Evolutionary conservation across 225 moss, liverwort and hornwort genomes (phyloP), one percentile per base, ranked within the genome.

Genomic region (Polytrichum commune): DNA sequence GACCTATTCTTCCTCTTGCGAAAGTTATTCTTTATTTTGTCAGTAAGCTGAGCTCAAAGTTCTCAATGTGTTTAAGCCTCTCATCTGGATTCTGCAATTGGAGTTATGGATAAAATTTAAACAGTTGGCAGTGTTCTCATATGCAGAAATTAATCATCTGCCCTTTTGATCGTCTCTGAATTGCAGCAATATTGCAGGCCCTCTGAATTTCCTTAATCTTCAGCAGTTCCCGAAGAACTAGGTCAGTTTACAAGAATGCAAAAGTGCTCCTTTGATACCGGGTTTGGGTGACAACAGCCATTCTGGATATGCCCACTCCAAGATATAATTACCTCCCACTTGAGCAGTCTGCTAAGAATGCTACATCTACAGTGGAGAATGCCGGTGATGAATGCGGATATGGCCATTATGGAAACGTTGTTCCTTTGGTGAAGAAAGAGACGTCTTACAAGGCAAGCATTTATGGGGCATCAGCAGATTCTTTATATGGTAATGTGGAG

Each of bases 261-360:
- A 76, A 76, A 54, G 64, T 64, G 78, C 76, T 78, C 66, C 29
- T 71, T 28, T 55, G 82, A 65, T 63, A 74, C 78, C 78, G 79
- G 62, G 78, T 70, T 54, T 67, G 82, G 85, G 78, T 79, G 63
- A 76, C 19, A 77, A 27, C 70, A 65, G 46, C 72, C 61, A 70
- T 62, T 74, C 69, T 76, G 76, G 80, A 85, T 71, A 83, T 89
- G 85, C 85, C 88, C 80, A 74, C 78, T 38, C 80, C 75, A 53
- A 85, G 80, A 76, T 77, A 76, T 76, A 79, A 83, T 57, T 80
- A 78, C 55, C 65, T 67, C 71, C 73, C 32, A 13, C 71, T 76
- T 60, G 78, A 81, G 27, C 62, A 55, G n/a, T 35, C 24, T 66
- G 69, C 70, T 27, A 65, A 65, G 61, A n/a, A 54, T 7, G 55